phyloP scores from a whole-genome alignment of 2,329 filamentous ascomycete species.

The Ceratocystis eucalypticola region DNA sequence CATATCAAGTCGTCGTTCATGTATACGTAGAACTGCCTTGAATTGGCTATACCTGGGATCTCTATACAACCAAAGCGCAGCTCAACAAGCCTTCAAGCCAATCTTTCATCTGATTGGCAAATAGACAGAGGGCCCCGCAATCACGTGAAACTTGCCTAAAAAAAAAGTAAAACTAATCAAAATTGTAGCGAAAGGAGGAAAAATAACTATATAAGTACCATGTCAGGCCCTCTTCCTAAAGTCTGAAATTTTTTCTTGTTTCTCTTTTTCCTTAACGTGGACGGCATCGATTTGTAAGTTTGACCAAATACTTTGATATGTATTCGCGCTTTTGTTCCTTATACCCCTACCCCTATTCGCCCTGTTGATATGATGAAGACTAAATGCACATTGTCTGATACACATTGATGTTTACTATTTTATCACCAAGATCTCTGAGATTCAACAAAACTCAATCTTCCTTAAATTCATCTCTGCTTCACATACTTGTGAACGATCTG shows the following conservation, averaged over 20 bases:
- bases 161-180: neutral
- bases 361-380: conserved; percentile 36
- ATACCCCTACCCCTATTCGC: neutral
- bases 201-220: conserved; percentile 14
- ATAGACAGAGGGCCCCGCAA: neutral
- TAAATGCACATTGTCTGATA: conserved; percentile 45
- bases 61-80: conserved; percentile 1
- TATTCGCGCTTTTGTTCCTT: neutral
- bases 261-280: conserved; percentile 13
- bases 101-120: neutral
- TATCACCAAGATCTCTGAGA: conserved; percentile 67
- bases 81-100: neutral
- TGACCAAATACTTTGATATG: neutral
- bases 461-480: neutral
- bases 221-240: neutral
- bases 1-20: no score
- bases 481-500: neutral
- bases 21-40: neutral
- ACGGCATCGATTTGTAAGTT: conserved; percentile 26
- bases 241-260: conserved; percentile 6
- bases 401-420: conserved; percentile 41
- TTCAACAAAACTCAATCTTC: neutral
- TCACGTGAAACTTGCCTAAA: neutral
- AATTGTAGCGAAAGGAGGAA: neutral
- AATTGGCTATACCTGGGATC: neutral